Conservation (phyloP, 78 protist species). For the Speleostelium caveatum region DNA sequence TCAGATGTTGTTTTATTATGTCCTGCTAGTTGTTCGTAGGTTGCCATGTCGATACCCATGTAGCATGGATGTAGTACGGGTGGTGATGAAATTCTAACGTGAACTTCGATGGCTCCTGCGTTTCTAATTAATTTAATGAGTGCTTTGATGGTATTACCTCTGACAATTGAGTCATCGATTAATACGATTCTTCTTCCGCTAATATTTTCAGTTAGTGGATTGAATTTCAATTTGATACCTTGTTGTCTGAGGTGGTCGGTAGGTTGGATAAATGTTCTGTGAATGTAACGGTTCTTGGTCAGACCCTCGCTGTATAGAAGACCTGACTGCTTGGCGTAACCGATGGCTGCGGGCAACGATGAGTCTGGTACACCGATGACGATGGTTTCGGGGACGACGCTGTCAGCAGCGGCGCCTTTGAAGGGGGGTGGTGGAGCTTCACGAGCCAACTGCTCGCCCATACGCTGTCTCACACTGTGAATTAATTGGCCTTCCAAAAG, state of each 20-base stretch:
- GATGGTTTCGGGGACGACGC: conserved; percentile 21
- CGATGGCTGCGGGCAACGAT: conserved; percentile 82
- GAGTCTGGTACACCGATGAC: conserved; percentile 85
- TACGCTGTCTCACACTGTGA: conserved; percentile 72
- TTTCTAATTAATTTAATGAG: conserved; percentile 55
- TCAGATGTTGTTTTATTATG: conserved; percentile 58
- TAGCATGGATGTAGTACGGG: conserved; percentile 80
- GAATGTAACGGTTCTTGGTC: conserved; percentile 77
- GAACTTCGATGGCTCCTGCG: conserved; percentile 79
- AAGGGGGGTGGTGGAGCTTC: conserved; percentile 58
- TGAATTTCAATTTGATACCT: conserved; percentile 79
- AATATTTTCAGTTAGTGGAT: conserved; percentile 77
- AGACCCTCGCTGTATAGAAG: conserved; percentile 69
- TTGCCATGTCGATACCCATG: conserved; percentile 84
- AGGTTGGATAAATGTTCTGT: conserved; percentile 82
- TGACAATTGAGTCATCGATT: conserved; percentile 78
- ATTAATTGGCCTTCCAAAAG: conserved; percentile 75
- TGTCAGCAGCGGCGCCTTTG: too few relatives aligned
- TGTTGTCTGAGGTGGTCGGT: conserved; percentile 70
- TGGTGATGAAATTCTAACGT: conserved; percentile 81
- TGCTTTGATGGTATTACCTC: conserved; percentile 74
- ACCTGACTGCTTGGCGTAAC: conserved; percentile 75
- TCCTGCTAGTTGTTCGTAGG: conserved; percentile 71
- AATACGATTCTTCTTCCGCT: conserved; percentile 52
- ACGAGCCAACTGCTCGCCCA: conserved; percentile 78